phyloP scores from a whole-genome alignment of 208 protist genomes.

The Crithidia bombi region DNA sequence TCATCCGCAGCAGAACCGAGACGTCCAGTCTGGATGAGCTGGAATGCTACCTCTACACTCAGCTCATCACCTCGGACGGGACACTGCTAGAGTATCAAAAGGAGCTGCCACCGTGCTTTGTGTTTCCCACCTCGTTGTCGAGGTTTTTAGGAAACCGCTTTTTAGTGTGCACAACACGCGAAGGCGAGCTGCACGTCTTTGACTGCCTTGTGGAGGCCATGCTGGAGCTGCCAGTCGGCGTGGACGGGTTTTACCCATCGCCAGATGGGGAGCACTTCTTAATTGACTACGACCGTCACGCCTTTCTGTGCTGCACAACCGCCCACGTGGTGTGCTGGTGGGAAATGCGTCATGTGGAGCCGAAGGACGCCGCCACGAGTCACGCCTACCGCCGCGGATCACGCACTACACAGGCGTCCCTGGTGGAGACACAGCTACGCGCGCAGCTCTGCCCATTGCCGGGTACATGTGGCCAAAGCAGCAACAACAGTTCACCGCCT shows the following conservation, averaged over 20 bases:
- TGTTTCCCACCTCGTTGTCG: slow-evolving; percentile 38
- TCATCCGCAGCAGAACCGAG: slow-evolving; percentile 36
- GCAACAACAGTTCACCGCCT: neutral
- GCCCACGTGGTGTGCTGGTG: slow-evolving; percentile 37
- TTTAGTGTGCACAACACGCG: slow-evolving; percentile 51
- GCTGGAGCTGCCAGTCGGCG: slow-evolving; percentile 55
- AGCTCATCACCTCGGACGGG: slow-evolving; percentile 31
- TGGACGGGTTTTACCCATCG: slow-evolving; percentile 66
- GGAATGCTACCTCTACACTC: slow-evolving; percentile 58
- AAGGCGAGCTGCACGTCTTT: slow-evolving; percentile 57
- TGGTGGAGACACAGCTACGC: slow-evolving; percentile 33
- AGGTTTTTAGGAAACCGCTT: slow-evolving; percentile 60
- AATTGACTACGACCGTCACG: slow-evolving; percentile 46
- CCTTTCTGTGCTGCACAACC: slow-evolving; percentile 45
- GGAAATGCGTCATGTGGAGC: slow-evolving; percentile 31
- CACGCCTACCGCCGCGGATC: neutral
- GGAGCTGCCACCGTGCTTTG: slow-evolving; percentile 56
- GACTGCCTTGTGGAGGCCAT: slow-evolving; percentile 50
- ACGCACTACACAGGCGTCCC: slow-evolving; percentile 16
- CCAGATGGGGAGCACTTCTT: slow-evolving; percentile 43
- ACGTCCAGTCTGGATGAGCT: slow-evolving; percentile 34
- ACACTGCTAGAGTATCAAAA: slow-evolving; percentile 35
- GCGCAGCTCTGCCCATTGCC: slow-evolving; percentile 26
- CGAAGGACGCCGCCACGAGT: slow-evolving; percentile 1
- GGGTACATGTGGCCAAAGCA: neutral